A percentile compares a stretch with the other conserved stretches of the same genome.
These are phyloP conservation scores for Pleurotus djamor DNA, from an alignment of 768 basidiomycete genomes.

Conservation along the genomic window DNA sequence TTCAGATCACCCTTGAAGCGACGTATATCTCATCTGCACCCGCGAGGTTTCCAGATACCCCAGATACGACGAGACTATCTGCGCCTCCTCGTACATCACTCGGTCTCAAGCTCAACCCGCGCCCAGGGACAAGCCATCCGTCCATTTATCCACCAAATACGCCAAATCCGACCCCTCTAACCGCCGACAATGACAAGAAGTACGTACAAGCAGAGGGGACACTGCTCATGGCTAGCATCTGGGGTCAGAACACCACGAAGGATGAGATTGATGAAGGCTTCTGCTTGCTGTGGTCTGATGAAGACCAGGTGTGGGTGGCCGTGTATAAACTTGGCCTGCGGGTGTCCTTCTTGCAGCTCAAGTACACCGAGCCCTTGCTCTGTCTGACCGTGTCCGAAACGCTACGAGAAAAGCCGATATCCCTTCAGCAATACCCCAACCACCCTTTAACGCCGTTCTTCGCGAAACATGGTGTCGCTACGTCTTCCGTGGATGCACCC, in stretches of 20 bases:
- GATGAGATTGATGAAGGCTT: slow-evolving; percentile 55
- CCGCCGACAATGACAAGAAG: slow-evolving; percentile 67
- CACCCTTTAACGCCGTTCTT: slow-evolving; percentile 44
- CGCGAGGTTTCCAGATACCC: slow-evolving; percentile 28
- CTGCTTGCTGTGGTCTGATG: slow-evolving; percentile 62
- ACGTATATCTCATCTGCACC: slow-evolving; percentile 67
- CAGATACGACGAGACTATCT: slow-evolving; percentile 34
- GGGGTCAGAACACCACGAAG: slow-evolving; percentile 58
- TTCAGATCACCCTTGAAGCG: slow-evolving; percentile 80
- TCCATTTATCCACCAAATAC: slow-evolving; percentile 81
- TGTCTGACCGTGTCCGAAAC: slow-evolving; percentile 87
- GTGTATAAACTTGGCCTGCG: slow-evolving; percentile 76
- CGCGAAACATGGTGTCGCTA: slow-evolving; percentile 30
- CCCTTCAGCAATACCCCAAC: slow-evolving; percentile 32
- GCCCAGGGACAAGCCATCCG: slow-evolving; percentile 44
- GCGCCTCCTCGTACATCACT: slow-evolving; percentile 58
- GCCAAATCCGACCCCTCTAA: slow-evolving; percentile 79
- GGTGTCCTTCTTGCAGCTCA: slow-evolving; percentile 73
- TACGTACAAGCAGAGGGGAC: slow-evolving; percentile 83
- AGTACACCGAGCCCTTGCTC: slow-evolving; percentile 70
- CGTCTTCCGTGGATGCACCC: slow-evolving; percentile 24
- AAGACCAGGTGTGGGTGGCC: slow-evolving; percentile 69
- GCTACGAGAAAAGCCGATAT: slow-evolving; percentile 74
- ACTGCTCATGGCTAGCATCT: slow-evolving; percentile 64
- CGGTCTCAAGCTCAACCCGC: slow-evolving; percentile 26